Evolutionary conservation across 441 rosid species (phyloP), one percentile per base, ranked within the genome.

Genomic region (Mallotus repandus): DNA sequence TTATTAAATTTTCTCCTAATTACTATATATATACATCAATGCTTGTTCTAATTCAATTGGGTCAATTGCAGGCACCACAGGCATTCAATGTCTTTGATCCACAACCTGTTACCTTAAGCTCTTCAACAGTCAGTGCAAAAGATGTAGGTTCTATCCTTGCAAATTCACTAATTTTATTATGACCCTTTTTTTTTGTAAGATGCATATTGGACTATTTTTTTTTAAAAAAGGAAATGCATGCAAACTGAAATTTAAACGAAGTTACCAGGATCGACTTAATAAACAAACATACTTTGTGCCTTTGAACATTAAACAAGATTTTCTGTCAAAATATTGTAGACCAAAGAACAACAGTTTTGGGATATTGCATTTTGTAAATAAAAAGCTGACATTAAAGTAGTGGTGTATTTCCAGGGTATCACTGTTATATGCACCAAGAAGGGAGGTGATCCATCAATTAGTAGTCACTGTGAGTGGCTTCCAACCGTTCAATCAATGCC

Each of bases 381-480:
- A 50, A 14, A 3, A 74, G 15, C 45, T 60, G 22, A 41, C 21
- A 29, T 4, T 50, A 63, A 69, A 25, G 55, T 56, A 73, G 72
- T 73, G 55, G 59, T 63, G 63, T 11, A 63, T 56, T 67, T 59
- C 70, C 90, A 95, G 99, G 99, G 98, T 67, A 87, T 95, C 19
- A 89, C 86, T 0, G 96, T 95, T 15, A 80, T 84, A 59, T 85
- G 93, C 45, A 80, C 80, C 9, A 95, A 84, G 74, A 95, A 81
- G 66, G 99, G 98, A 73, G 99, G 99, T 0, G 93, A 88, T 50
- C 54, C 75, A 12, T 77, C 81, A 49, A 78, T 79, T 3, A 54
- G 49, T 9, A 88, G 88, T 71, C 98, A 95, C 80, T 85, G 80
- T 41, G 98, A 93, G 57, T 95, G 99, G 99, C 95, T 95, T 68